Evolutionary conservation across 441 rosid species (phyloP), one percentile per base, ranked within the genome.

Genomic region (Populus hybrid): DNA sequence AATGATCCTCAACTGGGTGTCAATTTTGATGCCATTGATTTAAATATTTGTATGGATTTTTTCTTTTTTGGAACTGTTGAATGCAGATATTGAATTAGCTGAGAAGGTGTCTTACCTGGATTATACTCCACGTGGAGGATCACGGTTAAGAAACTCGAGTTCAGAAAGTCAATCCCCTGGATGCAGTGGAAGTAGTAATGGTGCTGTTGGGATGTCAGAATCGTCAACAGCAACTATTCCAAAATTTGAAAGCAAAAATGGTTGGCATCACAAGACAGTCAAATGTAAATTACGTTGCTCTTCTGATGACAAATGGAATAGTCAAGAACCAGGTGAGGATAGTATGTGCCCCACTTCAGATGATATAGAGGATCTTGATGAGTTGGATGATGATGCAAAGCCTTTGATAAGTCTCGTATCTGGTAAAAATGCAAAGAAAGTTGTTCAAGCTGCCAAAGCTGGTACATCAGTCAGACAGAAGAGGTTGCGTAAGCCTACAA

Each of bases 101-200:
- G 88, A 88, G 72, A 85, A 92, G 73, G 80, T 77, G 53, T 82
- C 90, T 73, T 82, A 80, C 73, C 76, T 83, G 70, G 89, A 84
- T 69, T 82, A 77, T 79, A 81, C 77, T 71, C 84, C 80, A 4
- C 72, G 14, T 53, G 83, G 86, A 73, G 86, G 83, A 72, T 72
- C 77, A 61, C 76, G 36, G 70, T 66, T 86, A 35, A 83, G 77
- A 31, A 87, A 83, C 84, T 87, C 90, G 23, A 86, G 87, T 83
- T 86, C 91, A 53, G 92, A 90, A 84, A 87, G 95, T 85, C 88
- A 71, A 83, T 89, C 97, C 78, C 93, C 98, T 14, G 94, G 86
- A 65, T 76, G 82, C 61, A 88, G 90, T 80, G 90, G 89, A 83
- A 84, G 84, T 80, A 84, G 89, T 81, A 85, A 82, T 80, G 83